These are phyloP conservation scores for Fraxinus sp. DNA, from an alignment of 305 asterid species.

Conservation along the genomic window DNA sequence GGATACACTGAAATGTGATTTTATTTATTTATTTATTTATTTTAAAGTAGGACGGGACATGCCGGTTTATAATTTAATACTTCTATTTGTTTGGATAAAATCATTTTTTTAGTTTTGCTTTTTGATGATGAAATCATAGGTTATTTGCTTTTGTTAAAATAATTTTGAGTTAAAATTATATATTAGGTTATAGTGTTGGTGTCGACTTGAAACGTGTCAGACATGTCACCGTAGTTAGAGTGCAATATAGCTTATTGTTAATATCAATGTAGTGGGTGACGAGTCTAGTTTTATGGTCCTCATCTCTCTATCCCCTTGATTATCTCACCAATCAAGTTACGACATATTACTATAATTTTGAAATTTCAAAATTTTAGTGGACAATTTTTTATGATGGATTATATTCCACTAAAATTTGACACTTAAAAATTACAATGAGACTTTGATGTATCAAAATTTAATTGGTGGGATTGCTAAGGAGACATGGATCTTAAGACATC, in stretches of 20 bases:
- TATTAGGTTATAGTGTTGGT: neutral
- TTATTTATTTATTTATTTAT: too few species aligned
- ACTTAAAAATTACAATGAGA: neutral
- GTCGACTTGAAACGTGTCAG: neutral
- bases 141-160: neutral
- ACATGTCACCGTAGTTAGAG: neutral
- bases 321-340: neutral
- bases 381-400: neutral
- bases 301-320: neutral
- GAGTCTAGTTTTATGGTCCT: neutral
- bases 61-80: neutral
- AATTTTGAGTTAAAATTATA: too few species aligned
- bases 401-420: neutral
- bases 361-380: neutral
- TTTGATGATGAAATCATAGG: neutral
- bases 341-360: too few species aligned
- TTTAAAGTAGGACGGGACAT: neutral
- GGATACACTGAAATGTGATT: neutral
- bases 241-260: neutral
- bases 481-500: neutral
- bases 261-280: neutral
- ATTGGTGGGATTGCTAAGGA: neutral
- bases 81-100: neutral
- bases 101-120: too few species aligned
- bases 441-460: neutral